Evolutionary conservation across 805 yeast genomes (phyloP).

Genomic region (Myxozyma neotropica): DNA sequence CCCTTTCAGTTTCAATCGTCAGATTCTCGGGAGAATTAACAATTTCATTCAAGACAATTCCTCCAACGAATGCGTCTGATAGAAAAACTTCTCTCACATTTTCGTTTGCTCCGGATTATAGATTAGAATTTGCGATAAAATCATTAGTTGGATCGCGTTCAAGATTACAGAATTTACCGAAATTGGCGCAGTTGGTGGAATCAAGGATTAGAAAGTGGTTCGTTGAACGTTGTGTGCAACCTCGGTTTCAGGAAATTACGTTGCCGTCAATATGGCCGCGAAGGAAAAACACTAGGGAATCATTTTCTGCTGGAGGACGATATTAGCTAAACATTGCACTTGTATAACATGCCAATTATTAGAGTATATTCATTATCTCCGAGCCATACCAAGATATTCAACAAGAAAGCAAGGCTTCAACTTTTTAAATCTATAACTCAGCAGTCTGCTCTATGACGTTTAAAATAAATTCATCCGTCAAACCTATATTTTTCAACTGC

Average conservation of each 20-base stretch:
- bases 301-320: constrained; percentile 18
- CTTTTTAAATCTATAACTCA: constrained; percentile 17
- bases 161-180: constrained; percentile 89
- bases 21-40: constrained; percentile 89
- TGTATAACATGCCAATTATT: no score
- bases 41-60: constrained; percentile 54
- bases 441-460: constrained; percentile 26
- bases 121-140: constrained; percentile 83
- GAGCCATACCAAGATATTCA: no score
- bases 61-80: constrained; percentile 24
- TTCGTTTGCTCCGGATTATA: constrained; percentile 88
- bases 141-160: constrained; percentile 92
- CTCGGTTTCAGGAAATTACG: constrained; percentile 81
- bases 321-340: not conserved
- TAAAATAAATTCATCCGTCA: constrained; percentile 26
- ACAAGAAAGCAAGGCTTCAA: no score
- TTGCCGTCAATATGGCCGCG: constrained; percentile 79
- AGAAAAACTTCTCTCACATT: constrained; percentile 70
- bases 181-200: constrained; percentile 82
- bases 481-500: constrained; percentile 25
- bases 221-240: constrained; percentile 89
- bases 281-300: constrained; percentile 37
- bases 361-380: no score
- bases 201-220: constrained; percentile 84
- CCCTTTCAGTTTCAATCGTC: constrained; percentile 81